Evolutionary conservation across 2,329 filamentous ascomycete genomes (phyloP), one percentile per base, ranked within the genome.

Genomic region (Sporothrix mexicana): DNA sequence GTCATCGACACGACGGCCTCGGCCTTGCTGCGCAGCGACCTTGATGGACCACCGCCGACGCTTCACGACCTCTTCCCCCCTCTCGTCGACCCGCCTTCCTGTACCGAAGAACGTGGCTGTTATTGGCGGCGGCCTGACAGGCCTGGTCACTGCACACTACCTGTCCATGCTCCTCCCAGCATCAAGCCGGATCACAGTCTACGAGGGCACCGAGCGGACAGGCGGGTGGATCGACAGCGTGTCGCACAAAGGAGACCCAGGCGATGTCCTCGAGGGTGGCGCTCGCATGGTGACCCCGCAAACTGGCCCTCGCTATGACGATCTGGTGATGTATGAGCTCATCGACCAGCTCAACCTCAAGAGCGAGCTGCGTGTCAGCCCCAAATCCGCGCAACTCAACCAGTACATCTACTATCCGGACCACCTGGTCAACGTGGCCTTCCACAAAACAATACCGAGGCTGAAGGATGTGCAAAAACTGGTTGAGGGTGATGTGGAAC

Each of bases 381-480:
- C 30, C 30, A 36, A 36, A 36, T 85, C 87, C 82, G 86, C 3
- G 17, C 20, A 30, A 20, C 70, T 85, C 86, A 70, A 84, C 79
- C 92, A 94, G 74, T 98, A 91, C 81, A 85, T 98, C 74, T 98
- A 96, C 86, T 97, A 97, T 78, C 93, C 93, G 1, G 92, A 97
- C 79, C 93, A 91, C 78, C 87, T 96, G 43, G 91, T 94, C 70
- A 85, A 85, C 30, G 81, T 93, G 69, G 43, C 70, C 25, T 13
- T 61, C 7, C 6, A 7, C 1, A 20, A 43, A 8, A 2, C 2
- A 25, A n/a, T 6, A 25, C 64, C 64, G 23, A 7, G 6, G 1
- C 64, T 45, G 6, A 5, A 8, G 43, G 43, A 7, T 3, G 4
- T 2, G 12, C 41, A 17, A 36, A 49, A 59, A 51, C 8, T 68